Percentiles rank a stretch among this genome's conserved stretches.
phyloP scores from a whole-genome alignment of 805 yeast species.

The Kuraishia hungarica region DNA sequence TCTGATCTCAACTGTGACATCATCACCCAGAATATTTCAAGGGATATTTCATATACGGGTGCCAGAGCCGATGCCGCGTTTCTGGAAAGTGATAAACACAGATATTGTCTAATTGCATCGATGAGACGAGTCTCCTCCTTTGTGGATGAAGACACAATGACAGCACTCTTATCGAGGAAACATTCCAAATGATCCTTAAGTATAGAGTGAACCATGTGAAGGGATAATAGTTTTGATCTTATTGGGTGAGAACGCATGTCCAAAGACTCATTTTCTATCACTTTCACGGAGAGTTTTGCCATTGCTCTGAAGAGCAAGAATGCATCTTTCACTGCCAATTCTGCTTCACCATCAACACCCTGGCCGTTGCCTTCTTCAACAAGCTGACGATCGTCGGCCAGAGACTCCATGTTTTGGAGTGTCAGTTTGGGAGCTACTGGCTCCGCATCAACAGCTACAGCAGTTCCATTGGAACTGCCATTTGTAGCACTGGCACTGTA shows the following conservation, averaged over 20 bases:
- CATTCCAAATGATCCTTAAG: conserved; percentile 79
- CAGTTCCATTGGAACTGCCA: neutral
- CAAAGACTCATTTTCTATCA: conserved; percentile 64
- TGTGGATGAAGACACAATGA: conserved; percentile 38
- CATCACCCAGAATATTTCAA: conserved; percentile 90
- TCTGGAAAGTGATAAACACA: conserved; percentile 75
- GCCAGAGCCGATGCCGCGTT: conserved; percentile 90
- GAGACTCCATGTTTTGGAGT: conserved; percentile 48
- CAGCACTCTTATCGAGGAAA: conserved; percentile 53
- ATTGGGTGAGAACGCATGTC: conserved; percentile 90
- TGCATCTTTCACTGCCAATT: conserved; percentile 78
- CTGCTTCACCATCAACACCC: conserved; percentile 47
- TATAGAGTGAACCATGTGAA: conserved; percentile 82
- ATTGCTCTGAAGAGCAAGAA: conserved; percentile 88
- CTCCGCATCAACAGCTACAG: neutral
- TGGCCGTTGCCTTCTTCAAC: conserved; percentile 39
- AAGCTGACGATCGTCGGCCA: conserved; percentile 48
- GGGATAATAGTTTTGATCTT: conserved; percentile 81
- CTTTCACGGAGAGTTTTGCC: conserved; percentile 86
- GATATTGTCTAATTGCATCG: conserved; percentile 74
- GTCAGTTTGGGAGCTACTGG: conserved; percentile 29
- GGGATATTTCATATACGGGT: conserved; percentile 83
- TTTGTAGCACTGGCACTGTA: neutral
- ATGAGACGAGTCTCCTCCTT: conserved; percentile 56
- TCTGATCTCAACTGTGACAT: conserved; percentile 76